Evolutionary conservation across 73 alveolate species (phyloP), one percentile per base, ranked within the genome.

Genomic region (Stentor roeselii): DNA sequence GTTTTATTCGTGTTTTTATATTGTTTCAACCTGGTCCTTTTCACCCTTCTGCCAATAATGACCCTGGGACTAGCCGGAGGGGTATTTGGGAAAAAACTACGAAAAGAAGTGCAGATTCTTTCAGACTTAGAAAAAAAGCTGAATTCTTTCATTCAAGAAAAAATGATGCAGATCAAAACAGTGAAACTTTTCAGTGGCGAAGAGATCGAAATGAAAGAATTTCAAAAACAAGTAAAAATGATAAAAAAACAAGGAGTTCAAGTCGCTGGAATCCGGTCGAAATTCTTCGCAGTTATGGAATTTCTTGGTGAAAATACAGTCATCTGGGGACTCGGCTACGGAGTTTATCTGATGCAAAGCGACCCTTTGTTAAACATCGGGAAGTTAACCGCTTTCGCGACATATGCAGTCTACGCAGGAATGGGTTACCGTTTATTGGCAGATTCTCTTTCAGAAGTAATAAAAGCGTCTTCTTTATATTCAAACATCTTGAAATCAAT

Each of bases 61-160:
- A 27, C 41, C 27, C 80, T 67, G 0, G 80, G 42, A 30, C 21
- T 27, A 1, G 37, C 34, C 2, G n/a, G 41, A 30, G 37, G 37
- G 34, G 21, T 27, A 27, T 34, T 27, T 67, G 80, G 80, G 37
- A 67, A 67, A 21, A 15, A 27, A 32, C 41, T 67, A 21, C 21
- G 41, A 40, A 67, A 32, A 32, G 80, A 67, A 67, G 34, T 15
- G 41, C 42, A n/a, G 37, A 34, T 21, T n/a, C 41, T 21, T 14
- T 21, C 80, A 1, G 34, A 14, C 34, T 67, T 21, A 11, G 11
- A 21, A 30, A 34, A 40, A 40, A 36, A 67, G 41, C 37, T 67
- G 80, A 67, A 67, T 32, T n/a, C 41, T 21, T 67, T 67, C 34
- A 32, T 40, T 1, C 80, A 67, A 67, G 80, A 67, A 67, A 67